These are phyloP conservation scores for Psidium friedrichsthalianum DNA, from an alignment of 345 rosid species.

Conservation along the genomic window DNA sequence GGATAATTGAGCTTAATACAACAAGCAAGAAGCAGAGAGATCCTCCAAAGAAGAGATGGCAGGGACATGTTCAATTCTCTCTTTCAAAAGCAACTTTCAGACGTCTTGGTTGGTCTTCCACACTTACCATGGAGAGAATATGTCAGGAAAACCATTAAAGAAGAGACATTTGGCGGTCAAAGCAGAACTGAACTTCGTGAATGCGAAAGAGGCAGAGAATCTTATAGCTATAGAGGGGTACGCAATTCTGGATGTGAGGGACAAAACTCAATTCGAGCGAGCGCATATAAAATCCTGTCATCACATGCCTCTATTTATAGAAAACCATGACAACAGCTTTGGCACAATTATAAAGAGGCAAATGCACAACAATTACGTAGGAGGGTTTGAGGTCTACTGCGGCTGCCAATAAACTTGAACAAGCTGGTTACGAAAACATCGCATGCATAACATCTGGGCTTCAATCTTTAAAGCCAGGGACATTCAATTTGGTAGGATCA, in stretches of 20 bases:
- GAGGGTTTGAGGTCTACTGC: constrained; percentile 92
- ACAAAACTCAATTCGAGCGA: constrained; percentile 60
- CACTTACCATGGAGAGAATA: constrained; percentile 24
- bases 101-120: constrained; percentile 26
- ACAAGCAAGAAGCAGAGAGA: too few relatives aligned
- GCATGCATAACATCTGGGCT: constrained; percentile 88
- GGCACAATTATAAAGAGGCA: constrained; percentile 80
- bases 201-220: constrained; percentile 71
- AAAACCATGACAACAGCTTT: constrained; percentile 70
- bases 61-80: constrained; percentile 35
- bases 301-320: constrained; percentile 78
- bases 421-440: constrained; percentile 59
- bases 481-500: constrained; percentile 59
- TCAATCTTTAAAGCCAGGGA: constrained; percentile 82
- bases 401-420: constrained; percentile 67
- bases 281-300: constrained; percentile 76
- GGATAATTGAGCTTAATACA: too few relatives aligned
- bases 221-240: constrained; percentile 57
- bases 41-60: constrained; percentile 32
- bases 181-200: constrained; percentile 74
- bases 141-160: constrained; percentile 14
- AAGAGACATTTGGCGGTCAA: constrained; percentile 35
- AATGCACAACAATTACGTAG: constrained; percentile 80
- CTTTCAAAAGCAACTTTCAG: constrained; percentile 40
- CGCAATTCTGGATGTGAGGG: constrained; percentile 61